Percentiles rank a stretch among this genome's conserved stretches.
Evolutionary conservation across 495 filamentous ascomycete species (phyloP).

Genomic region (Viridothelium virens): DNA sequence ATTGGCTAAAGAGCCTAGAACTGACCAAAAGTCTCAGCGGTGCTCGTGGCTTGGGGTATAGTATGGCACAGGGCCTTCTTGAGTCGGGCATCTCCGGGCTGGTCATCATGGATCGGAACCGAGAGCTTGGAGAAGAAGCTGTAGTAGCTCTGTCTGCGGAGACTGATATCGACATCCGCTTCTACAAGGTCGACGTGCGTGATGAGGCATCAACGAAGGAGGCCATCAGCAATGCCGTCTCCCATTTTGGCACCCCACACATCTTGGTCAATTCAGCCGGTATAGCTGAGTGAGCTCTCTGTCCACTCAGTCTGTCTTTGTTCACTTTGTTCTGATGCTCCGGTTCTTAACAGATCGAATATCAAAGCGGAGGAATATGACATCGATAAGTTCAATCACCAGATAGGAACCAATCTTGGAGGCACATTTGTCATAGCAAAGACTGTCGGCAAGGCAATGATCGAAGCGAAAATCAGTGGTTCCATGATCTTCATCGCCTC

Average conservation of each 20-base stretch:
- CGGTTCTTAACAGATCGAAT: slow-evolving; percentile 47
- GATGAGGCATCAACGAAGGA: slow-evolving; percentile 54
- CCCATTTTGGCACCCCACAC: slow-evolving; percentile 56
- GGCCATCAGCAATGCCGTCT: slow-evolving; percentile 51
- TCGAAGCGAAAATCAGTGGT: slow-evolving; percentile 33
- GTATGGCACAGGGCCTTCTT: slow-evolving; percentile 67
- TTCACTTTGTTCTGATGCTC: slow-evolving; percentile 10
- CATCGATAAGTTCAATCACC: slow-evolving; percentile 54
- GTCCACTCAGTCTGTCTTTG: background rate
- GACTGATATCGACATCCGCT: slow-evolving; percentile 61
- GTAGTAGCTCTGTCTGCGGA: slow-evolving; percentile 58
- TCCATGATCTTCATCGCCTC: slow-evolving; percentile 66
- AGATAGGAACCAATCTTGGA: slow-evolving; percentile 70
- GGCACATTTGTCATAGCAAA: slow-evolving; percentile 64
- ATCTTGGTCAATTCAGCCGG: slow-evolving; percentile 78
- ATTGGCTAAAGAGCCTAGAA: background rate
- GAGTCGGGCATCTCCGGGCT: slow-evolving; percentile 67
- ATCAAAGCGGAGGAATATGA: slow-evolving; percentile 54
- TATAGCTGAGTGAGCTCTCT: slow-evolving; percentile 60
- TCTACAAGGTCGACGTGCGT: slow-evolving; percentile 66
- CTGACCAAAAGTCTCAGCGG: slow-evolving; percentile 43
- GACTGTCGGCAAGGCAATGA: slow-evolving; percentile 58
- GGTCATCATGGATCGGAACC: slow-evolving; percentile 65
- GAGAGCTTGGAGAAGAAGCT: slow-evolving; percentile 60
- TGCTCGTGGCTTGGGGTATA: slow-evolving; percentile 65